Conservation (phyloP, 257 asterid species). For the Galeopsis tetrahit region DNA sequence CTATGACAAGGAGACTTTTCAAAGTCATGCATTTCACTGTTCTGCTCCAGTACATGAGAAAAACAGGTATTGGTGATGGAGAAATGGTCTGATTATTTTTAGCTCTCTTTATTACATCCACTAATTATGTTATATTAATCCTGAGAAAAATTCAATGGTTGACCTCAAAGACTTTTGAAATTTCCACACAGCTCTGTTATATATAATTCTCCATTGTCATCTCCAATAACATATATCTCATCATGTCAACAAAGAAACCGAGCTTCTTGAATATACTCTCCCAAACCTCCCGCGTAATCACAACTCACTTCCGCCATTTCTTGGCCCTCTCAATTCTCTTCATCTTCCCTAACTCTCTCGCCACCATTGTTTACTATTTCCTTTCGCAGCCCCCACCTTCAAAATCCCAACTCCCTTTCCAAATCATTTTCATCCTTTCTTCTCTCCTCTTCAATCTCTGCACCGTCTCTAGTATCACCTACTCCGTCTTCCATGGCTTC, state of each 20-base stretch:
- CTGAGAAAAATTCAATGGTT: too few relatives aligned
- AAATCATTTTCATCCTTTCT: constrained; percentile 39
- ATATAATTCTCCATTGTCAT: neutral
- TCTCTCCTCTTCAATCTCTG: constrained; percentile 41
- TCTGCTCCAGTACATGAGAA: neutral
- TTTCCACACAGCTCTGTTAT: neutral
- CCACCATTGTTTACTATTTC: constrained; percentile 48
- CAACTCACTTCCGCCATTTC: constrained; percentile 69
- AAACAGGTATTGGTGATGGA: neutral
- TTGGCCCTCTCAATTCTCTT: constrained; percentile 62
- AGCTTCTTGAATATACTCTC: constrained; percentile 61
- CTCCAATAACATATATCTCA: neutral
- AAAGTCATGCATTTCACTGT: constrained; percentile 14
- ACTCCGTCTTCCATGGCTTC: constrained; percentile 68
- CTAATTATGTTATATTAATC: too few relatives aligned
- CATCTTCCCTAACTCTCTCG: constrained; percentile 62
- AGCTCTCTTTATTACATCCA: too few relatives aligned
- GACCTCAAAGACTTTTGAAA: neutral
- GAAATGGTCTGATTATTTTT: neutral
- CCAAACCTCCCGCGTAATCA: constrained; percentile 62
- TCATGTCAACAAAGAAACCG: constrained; percentile 50
- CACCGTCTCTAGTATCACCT: constrained; percentile 55
- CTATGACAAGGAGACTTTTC: neutral
- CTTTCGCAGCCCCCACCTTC: constrained; percentile 37
- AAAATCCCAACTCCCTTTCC: constrained; percentile 25